Percentiles rank a stretch among this genome's conserved stretches.
Conservation (phyloP, 2,329 filamentous ascomycete genomes). For the Hypoxylon sp. region DNA sequence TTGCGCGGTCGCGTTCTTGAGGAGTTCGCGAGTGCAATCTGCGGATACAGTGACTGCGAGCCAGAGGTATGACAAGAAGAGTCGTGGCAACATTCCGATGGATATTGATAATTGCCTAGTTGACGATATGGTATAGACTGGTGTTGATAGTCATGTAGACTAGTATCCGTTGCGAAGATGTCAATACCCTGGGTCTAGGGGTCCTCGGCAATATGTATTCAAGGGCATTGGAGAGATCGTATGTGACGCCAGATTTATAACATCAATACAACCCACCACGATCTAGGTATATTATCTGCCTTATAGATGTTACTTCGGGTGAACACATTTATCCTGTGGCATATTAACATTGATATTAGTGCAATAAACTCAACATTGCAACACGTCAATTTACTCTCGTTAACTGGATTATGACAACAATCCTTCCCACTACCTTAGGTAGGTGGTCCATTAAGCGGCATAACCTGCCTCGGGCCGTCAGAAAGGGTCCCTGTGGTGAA, state of each 20-base stretch:
- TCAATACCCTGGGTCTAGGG: too few species aligned
- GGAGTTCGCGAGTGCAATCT: constrained; percentile 22
- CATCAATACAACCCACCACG: not conserved
- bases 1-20: constrained; percentile 33
- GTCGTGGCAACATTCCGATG: not conserved
- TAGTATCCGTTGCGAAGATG: too few species aligned
- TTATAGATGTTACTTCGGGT: constrained; percentile 1
- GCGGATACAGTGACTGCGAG: constrained; percentile 4
- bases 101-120: too few species aligned
- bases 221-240: not conserved
- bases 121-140: too few species aligned
- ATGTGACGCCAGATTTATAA: not conserved
- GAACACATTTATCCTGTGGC: constrained; percentile 7
- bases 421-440: too few species aligned
- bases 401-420: too few species aligned
- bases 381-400: not conserved
- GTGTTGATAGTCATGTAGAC: too few species aligned
- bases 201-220: not conserved
- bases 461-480: too few species aligned
- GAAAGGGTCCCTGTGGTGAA: too few species aligned
- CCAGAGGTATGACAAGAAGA: not conserved
- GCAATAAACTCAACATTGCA: not conserved
- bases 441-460: too few species aligned
- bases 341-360: constrained; percentile 1
- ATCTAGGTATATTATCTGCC: constrained; percentile 4